Base-by-base conservation (phyloP, 75 land plant species). In the Pseudotsuga menziesii region DNA sequence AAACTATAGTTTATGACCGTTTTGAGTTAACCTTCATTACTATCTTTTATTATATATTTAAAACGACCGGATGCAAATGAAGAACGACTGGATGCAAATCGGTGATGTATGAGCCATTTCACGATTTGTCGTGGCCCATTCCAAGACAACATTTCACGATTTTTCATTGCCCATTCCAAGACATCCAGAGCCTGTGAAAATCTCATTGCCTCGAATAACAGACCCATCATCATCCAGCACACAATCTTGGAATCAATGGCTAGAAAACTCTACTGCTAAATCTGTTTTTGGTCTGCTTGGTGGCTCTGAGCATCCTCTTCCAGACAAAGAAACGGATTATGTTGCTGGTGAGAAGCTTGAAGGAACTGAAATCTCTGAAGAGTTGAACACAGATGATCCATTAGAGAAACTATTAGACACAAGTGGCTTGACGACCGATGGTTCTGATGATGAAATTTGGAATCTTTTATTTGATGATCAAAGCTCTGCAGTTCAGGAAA, bases 121-220 rank as follows among this genome's bases (percentile, higher is more conserved):
- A n/a, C n/a, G n/a, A n/a, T n/a, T n/a, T n/a, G n/a, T n/a, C n/a
- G n/a, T n/a, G n/a, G n/a, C n/a, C n/a, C n/a, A n/a, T n/a, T n/a
- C n/a, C n/a, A n/a, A n/a, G n/a, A n/a, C n/a, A n/a, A n/a, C 93
- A 17, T 91, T 91, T 80, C 77, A 93, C 35, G 98, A 95, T 80
- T 80, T 95, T 17, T 95, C 98, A 5, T 78, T 95, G 76, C 91
- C 96, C 41, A 88, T 95, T 26, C 94, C 96, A 55, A 82, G 44
- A 5, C 4, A 41, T 5, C 0, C 44, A 41, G 44, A 41, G 39
- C 9, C 19, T 35, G 19, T 35, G 22, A 39, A 67, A 19, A n/a
- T 39, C 71, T 39, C 71, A 20, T 67, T 67, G 71, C 23, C 71
- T 44, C 20, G n/a, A 8, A 7, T 17, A 32, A 67, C 4, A 35